Conservation (phyloP, 441 rosid genomes). For the Rhodomyrtus psidioides region DNA sequence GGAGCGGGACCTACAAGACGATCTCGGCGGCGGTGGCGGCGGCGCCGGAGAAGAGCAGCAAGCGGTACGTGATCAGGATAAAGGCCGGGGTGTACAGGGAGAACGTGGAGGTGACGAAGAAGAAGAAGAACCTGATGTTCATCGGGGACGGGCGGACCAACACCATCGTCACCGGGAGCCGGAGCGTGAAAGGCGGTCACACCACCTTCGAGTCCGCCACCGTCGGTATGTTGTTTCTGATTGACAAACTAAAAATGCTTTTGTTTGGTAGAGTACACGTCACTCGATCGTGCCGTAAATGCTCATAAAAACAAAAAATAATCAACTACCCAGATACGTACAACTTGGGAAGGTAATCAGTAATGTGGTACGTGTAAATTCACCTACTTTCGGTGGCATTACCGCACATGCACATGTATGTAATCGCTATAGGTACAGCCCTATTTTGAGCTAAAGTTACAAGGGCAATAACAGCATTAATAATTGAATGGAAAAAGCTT, state of each 20-base stretch:
- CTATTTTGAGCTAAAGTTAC: neutral
- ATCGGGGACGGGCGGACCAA: slow-evolving; percentile 23
- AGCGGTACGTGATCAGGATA: slow-evolving; percentile 13
- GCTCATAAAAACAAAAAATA: neutral
- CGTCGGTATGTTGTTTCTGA: slow-evolving; percentile 1
- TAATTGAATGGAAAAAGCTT: too few relatives aligned
- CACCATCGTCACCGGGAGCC: slow-evolving; percentile 20
- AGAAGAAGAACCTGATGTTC: slow-evolving; percentile 18
- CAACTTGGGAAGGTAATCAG: neutral
- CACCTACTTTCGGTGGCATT: neutral
- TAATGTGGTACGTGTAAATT: neutral
- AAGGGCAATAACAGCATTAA: neutral
- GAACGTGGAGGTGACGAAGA: slow-evolving; percentile 10
- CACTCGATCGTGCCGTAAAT: neutral
- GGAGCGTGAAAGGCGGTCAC: slow-evolving; percentile 20
- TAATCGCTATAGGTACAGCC: neutral
- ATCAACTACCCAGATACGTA: neutral
- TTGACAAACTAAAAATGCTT: neutral
- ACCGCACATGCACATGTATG: too few relatives aligned
- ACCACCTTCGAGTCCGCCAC: slow-evolving; percentile 22
- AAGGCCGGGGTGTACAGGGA: slow-evolving; percentile 24
- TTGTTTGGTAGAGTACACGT: neutral
- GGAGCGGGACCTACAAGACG: slow-evolving; percentile 16
- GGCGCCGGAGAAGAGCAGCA: slow-evolving; percentile 11
- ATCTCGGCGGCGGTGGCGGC: slow-evolving; percentile 14